Evolutionary conservation across 2,329 filamentous ascomycete species (phyloP).

Genomic region (Pseudogymnoascus sp.): DNA sequence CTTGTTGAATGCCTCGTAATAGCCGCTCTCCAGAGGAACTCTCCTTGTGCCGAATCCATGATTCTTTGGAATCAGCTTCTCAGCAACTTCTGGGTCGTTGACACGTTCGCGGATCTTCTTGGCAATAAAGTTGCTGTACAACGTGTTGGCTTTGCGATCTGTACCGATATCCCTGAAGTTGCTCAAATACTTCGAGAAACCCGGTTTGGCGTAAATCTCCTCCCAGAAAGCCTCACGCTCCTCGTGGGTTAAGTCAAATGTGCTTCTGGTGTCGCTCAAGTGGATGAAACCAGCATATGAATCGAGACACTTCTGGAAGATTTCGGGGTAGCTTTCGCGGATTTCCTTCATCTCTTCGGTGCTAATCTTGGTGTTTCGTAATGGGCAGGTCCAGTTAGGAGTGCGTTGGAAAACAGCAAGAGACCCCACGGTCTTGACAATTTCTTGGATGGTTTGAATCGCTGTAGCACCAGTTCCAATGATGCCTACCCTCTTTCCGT

Average conservation of each 20-base stretch:
- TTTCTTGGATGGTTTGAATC: conserved; percentile 22
- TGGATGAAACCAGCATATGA: conserved; percentile 28
- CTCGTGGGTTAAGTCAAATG: conserved; percentile 28
- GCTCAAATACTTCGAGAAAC: conserved; percentile 32
- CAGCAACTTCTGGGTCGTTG: conserved; percentile 31
- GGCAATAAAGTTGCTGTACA: conserved; percentile 26
- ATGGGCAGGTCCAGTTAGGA: conserved; percentile 1
- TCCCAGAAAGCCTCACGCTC: conserved; percentile 28
- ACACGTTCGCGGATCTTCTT: conserved; percentile 32
- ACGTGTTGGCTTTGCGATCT: conserved; percentile 25
- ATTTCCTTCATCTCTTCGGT: conserved; percentile 27
- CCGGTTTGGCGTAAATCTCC: conserved; percentile 31
- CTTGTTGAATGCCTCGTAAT: conserved; percentile 30
- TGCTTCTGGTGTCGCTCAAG: conserved; percentile 24
- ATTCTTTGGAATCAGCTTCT: conserved; percentile 31
- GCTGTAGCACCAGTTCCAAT: conserved; percentile 23
- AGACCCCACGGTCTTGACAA: conserved; percentile 32
- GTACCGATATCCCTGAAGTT: conserved; percentile 26
- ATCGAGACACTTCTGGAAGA: conserved; percentile 24
- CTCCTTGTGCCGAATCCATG: conserved; percentile 23
- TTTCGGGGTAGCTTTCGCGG: conserved; percentile 26
- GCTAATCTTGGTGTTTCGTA: conserved; percentile 21
- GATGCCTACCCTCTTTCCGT: conserved; percentile 15
- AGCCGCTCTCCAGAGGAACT: conserved; percentile 20
- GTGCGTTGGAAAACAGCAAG: conserved; percentile 31